These are phyloP conservation scores for Verbascum thapsus DNA, from an alignment of 257 asterid species.

Conservation along the genomic window DNA sequence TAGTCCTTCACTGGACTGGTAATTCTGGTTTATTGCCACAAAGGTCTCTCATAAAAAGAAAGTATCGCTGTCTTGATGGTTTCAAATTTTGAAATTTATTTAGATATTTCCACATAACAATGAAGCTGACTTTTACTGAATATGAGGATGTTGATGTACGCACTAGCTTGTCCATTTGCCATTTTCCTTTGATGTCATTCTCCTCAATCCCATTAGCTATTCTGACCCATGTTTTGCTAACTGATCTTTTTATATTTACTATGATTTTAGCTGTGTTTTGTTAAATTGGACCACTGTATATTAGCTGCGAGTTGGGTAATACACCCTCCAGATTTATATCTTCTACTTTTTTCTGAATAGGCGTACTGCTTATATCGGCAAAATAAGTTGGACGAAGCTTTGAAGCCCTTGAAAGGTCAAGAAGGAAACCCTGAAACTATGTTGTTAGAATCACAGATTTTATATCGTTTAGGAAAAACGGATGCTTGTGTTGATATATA, in stretches of 20 bases:
- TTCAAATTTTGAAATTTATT: not conserved
- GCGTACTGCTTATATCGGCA: slow-evolving; percentile 93
- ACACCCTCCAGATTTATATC: slow-evolving; percentile 16
- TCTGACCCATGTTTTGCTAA: slow-evolving; percentile 15
- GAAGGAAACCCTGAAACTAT: slow-evolving; percentile 54
- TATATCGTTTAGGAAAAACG: slow-evolving; percentile 72
- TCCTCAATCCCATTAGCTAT: not conserved
- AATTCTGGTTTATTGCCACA: not conserved
- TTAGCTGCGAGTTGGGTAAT: not conserved
- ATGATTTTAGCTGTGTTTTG: slow-evolving; percentile 9
- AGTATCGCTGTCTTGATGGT: not conserved
- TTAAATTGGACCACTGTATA: not conserved
- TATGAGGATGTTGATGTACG: not conserved
- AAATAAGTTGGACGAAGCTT: slow-evolving; percentile 80
- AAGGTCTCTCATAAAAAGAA: not conserved
- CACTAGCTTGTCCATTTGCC: slow-evolving; percentile 9
- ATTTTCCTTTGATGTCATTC: not conserved
- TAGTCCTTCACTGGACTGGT: slow-evolving; percentile 4
- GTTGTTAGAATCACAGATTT: slow-evolving; percentile 82
- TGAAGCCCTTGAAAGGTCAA: slow-evolving; percentile 62
- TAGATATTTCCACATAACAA: not conserved
- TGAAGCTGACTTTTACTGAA: slow-evolving; percentile 6
- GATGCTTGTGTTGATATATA: slow-evolving; percentile 74
- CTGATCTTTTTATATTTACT: not conserved
- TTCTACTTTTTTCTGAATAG: slow-evolving; percentile 41